These are phyloP conservation scores for Vicia sativa DNA, from an alignment of 306 rosid genomes.

Conservation along the genomic window DNA sequence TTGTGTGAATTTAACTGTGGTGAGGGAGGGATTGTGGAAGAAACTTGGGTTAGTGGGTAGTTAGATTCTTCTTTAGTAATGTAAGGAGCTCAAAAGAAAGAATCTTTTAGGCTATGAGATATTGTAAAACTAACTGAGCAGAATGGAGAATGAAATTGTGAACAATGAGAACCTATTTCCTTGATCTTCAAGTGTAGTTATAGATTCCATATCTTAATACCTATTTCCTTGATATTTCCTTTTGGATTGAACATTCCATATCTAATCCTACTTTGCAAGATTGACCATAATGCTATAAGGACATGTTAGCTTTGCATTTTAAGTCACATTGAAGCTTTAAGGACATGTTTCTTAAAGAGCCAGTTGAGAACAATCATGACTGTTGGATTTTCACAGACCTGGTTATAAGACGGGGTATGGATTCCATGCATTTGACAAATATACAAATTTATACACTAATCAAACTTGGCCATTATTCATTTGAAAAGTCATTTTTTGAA, in stretches of 20 bases:
- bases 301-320: neutral
- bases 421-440: too few relatives aligned
- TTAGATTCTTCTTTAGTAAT: conserved; percentile 4
- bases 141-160: neutral
- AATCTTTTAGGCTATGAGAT: neutral
- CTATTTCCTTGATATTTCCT: conserved; percentile 18
- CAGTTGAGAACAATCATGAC: conserved; percentile 15
- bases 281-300: neutral
- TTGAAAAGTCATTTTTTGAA: neutral
- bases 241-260: neutral
- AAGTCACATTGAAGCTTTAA: neutral
- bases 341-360: conserved; percentile 1
- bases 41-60: neutral
- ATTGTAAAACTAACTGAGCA: too few relatives aligned
- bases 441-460: too few relatives aligned
- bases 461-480: too few relatives aligned
- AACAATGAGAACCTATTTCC: conserved; percentile 2
- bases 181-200: neutral
- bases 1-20: neutral
- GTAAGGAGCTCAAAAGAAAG: neutral
- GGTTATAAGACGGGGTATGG: neutral
- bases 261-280: neutral
- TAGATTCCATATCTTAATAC: too few relatives aligned
- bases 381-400: neutral
- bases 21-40: conserved; percentile 20